These are phyloP conservation scores for Colletotrichum shisoi DNA, from an alignment of 2,329 filamentous ascomycete species.

Conservation along the genomic window DNA sequence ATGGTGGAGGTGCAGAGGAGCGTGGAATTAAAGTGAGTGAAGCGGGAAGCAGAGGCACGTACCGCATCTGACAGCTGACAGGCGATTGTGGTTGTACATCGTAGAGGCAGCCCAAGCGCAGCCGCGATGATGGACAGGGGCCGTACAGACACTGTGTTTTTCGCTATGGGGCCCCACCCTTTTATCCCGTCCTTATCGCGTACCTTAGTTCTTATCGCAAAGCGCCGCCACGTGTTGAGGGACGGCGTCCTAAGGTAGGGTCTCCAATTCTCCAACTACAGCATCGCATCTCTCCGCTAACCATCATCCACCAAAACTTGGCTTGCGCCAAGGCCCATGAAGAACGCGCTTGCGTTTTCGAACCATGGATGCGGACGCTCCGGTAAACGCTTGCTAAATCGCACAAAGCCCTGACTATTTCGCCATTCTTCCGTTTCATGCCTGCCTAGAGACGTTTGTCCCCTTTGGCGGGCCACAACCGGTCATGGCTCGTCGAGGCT, in stretches of 20 bases:
- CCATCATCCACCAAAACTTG: background rate
- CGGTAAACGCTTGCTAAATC: background rate
- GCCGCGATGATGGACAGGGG: conserved; percentile 23
- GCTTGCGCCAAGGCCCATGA: background rate
- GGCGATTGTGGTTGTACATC: conserved; percentile 15
- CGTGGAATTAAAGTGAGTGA: background rate
- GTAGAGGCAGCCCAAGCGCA: conserved; percentile 33
- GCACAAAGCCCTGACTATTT: too few relatives aligned
- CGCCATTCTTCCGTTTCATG: conserved; percentile 24
- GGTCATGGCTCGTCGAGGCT: conserved; percentile 23
- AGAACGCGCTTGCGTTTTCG: background rate
- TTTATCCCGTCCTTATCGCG: background rate
- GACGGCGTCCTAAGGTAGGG: background rate
- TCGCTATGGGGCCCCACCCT: background rate
- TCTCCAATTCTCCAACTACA: conserved; percentile 5
- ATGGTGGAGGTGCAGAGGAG: background rate
- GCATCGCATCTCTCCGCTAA: background rate
- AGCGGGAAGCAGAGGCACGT: conserved; percentile 12
- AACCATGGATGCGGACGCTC: background rate
- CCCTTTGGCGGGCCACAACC: background rate
- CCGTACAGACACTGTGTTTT: background rate
- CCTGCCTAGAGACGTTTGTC: background rate
- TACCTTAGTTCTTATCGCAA: background rate
- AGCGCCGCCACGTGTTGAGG: conserved; percentile 3
- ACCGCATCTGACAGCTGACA: conserved; percentile 5